Evolutionary conservation across 306 rosid genomes (phyloP).

Genomic region (Betula pendula): DNA sequence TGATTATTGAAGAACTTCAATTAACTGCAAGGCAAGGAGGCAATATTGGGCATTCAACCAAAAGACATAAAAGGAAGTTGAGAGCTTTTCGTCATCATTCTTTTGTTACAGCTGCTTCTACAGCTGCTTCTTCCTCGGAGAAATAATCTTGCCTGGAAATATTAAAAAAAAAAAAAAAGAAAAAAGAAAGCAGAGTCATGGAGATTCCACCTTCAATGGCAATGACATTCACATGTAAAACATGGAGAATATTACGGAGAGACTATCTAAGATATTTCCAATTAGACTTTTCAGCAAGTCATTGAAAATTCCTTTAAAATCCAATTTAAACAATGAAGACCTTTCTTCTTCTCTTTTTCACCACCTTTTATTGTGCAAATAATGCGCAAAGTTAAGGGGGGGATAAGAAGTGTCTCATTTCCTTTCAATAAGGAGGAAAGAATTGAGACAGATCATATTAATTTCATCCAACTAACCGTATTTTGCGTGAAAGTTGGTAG

Average conservation of each 20-base stretch:
- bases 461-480: conserved; percentile 48
- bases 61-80: conserved; percentile 13
- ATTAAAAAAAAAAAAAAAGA: not conserved
- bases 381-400: not conserved
- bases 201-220: conserved; percentile 20
- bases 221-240: conserved; percentile 19
- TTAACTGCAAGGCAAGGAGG: conserved; percentile 10
- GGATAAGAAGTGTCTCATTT: not conserved
- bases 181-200: not conserved
- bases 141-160: conserved; percentile 77
- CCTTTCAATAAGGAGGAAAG: not conserved
- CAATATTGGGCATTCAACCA: conserved; percentile 4
- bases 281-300: not conserved
- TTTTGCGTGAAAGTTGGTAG: conserved; percentile 85
- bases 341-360: not conserved
- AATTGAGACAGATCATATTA: not conserved
- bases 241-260: conserved; percentile 6
- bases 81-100: conserved; percentile 66
- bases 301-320: not conserved
- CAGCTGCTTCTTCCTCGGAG: conserved; percentile 48
- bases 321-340: not conserved
- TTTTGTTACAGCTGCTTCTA: conserved; percentile 46
- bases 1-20: conserved; percentile 20
- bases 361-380: not conserved
- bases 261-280: not conserved